Conservation (phyloP, 768 basidiomycete species). For the Calocybe indica region DNA sequence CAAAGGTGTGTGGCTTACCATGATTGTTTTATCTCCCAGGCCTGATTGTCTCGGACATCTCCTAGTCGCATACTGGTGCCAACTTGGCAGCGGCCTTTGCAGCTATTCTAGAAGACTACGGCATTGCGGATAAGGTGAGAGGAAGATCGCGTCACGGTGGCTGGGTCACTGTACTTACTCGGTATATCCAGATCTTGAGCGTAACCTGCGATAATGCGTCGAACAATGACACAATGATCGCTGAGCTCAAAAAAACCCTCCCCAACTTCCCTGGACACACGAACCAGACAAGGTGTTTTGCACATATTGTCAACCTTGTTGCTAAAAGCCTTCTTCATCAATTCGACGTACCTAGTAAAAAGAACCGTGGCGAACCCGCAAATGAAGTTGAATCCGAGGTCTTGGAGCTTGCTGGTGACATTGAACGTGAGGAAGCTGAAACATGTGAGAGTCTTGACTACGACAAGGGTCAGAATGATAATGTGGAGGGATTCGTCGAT, state of each 20-base stretch:
- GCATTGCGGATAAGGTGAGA: slow-evolving; percentile 6
- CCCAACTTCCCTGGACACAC: slow-evolving; percentile 12
- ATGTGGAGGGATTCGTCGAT: slow-evolving; percentile 17
- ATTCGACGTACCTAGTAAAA: no score
- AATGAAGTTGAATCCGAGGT: no score
- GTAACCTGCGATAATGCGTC: slow-evolving; percentile 31
- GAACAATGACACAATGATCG: slow-evolving; percentile 27
- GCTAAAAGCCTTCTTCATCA: slow-evolving; percentile 22
- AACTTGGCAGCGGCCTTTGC: slow-evolving; percentile 28
- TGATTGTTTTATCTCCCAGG: no score
- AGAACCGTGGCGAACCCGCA: no score
- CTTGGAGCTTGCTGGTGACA: no score
- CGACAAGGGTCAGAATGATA: slow-evolving; percentile 14
- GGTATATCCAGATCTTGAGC: slow-evolving; percentile 17
- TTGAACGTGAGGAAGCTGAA: no score
- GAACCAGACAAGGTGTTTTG: slow-evolving; percentile 26
- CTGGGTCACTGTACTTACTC: neutral
- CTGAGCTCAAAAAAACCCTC: slow-evolving; percentile 14
- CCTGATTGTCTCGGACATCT: no score
- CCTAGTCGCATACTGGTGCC: slow-evolving; percentile 25
- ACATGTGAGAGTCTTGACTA: no score
- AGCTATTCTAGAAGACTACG: slow-evolving; percentile 25
- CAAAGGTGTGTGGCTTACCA: no score
- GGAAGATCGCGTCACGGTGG: neutral
- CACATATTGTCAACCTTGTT: slow-evolving; percentile 30